Percentiles rank a stretch among this genome's conserved stretches.
Conservation (phyloP, 2,329 filamentous ascomycete species). For the Aphanoascus verrucosus region DNA sequence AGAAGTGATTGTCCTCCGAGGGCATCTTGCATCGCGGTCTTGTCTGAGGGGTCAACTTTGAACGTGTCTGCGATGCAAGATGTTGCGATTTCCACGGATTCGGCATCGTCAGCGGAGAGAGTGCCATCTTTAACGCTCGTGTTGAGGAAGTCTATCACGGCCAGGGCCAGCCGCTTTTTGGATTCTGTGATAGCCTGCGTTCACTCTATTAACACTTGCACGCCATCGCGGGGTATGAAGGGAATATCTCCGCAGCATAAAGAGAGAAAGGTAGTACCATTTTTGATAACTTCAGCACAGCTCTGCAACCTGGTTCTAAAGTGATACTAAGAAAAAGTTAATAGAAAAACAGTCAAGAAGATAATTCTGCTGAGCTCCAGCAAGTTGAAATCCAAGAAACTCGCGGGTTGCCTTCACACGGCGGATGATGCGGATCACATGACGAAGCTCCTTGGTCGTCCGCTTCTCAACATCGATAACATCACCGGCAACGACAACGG, state of each 20-base stretch:
- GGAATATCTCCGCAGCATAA: background rate
- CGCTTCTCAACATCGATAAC: background rate
- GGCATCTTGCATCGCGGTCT: constrained; percentile 60
- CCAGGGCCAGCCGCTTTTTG: constrained; percentile 84
- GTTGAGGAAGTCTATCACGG: constrained; percentile 90
- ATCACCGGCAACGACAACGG: constrained; percentile 12
- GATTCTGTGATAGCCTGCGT: constrained; percentile 40
- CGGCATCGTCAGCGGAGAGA: constrained; percentile 73
- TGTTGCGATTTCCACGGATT: constrained; percentile 86
- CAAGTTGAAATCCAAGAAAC: background rate
- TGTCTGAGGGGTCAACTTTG: constrained; percentile 78
- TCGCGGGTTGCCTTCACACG: background rate
- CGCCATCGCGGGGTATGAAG: background rate
- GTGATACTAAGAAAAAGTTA: background rate
- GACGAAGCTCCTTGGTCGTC: background rate
- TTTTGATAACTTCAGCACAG: background rate
- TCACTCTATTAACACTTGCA: background rate
- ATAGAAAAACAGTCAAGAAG: background rate
- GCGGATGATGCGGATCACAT: constrained; percentile 8
- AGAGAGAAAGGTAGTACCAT: background rate
- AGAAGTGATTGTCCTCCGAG: constrained; percentile 78
- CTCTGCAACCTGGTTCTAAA: background rate
- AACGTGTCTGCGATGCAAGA: constrained; percentile 94
- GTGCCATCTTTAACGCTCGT: constrained; percentile 80
- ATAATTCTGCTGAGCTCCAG: background rate